Conservation (phyloP, 176 grass and related monocot genomes). For the Aegilops longissima region DNA sequence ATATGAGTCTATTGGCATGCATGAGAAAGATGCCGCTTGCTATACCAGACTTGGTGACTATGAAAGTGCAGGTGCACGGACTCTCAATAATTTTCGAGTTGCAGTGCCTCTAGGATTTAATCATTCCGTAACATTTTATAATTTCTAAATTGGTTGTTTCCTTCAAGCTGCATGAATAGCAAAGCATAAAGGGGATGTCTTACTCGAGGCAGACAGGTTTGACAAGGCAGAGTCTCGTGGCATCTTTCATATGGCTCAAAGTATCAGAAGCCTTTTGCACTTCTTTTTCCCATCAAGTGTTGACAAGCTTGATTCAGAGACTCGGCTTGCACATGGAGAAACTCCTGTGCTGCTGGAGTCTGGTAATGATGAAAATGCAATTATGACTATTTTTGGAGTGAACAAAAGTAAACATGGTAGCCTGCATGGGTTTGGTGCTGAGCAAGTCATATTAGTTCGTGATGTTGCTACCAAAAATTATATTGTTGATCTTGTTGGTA, state of each 20-base stretch:
- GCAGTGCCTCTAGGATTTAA: background rate
- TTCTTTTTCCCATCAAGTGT: constrained; percentile 7
- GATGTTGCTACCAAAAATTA: constrained; percentile 56
- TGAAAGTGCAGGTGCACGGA: constrained; percentile 54
- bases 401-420: background rate
- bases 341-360: constrained; percentile 71
- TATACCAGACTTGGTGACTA: constrained; percentile 73
- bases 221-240: constrained; percentile 15
- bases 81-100: background rate
- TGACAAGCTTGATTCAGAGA: constrained; percentile 62
- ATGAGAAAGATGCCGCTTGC: constrained; percentile 68
- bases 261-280: constrained; percentile 60
- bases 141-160: background rate
- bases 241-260: constrained; percentile 61
- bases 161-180: background rate
- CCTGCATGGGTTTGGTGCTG: constrained; percentile 61
- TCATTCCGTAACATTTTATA: background rate
- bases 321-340: constrained; percentile 67
- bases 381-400: constrained; percentile 69
- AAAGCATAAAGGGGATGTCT: background rate
- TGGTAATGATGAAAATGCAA: constrained; percentile 63
- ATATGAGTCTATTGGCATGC: constrained; percentile 68
- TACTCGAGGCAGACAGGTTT: background rate
- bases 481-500: constrained; percentile 53
- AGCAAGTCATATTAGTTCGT: constrained; percentile 74